phyloP scores from a whole-genome alignment of 1,284 basidiomycete species.

The Irpex sp. region DNA sequence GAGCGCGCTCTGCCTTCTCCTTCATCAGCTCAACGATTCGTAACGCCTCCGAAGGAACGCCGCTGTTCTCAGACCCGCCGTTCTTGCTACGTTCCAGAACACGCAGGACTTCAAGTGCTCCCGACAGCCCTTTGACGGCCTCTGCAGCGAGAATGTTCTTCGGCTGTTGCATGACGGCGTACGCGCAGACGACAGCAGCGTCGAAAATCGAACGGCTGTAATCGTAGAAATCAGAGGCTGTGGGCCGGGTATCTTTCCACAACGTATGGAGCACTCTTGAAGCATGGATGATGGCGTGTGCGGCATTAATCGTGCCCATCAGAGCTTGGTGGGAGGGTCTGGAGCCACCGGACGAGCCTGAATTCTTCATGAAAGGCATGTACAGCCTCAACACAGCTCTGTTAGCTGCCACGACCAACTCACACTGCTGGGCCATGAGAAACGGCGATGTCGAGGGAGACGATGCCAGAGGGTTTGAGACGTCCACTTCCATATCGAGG shows the following conservation, averaged over 20 bases:
- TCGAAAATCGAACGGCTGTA: constrained; percentile 58
- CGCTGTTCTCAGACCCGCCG: constrained; percentile 19
- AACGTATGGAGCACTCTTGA: constrained; percentile 39
- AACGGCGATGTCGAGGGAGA: constrained; percentile 16
- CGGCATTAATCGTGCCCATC: constrained; percentile 55
- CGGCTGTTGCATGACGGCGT: constrained; percentile 52
- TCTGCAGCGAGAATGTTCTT: constrained; percentile 40
- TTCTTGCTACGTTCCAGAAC: constrained; percentile 26
- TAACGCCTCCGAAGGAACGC: constrained; percentile 32
- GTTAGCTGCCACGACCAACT: constrained; percentile 56
- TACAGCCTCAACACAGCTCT: constrained; percentile 60
- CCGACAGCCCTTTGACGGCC: constrained; percentile 45
- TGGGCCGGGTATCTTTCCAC: constrained; percentile 35
- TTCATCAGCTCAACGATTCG: constrained; percentile 47
- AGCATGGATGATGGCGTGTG: constrained; percentile 54
- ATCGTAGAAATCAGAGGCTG: constrained; percentile 57
- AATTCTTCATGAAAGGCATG: constrained; percentile 55
- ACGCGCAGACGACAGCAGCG: constrained; percentile 57
- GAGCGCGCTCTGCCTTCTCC: constrained; percentile 40
- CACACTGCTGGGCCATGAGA: constrained; percentile 49
- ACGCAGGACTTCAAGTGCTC: constrained; percentile 48
- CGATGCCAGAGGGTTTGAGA: constrained; percentile 18
- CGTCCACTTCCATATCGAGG: constrained; percentile 31
- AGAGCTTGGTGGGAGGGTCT: constrained; percentile 44
- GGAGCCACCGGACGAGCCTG: constrained; percentile 20